Base-by-base conservation (phyloP, 2,329 filamentous ascomycete species). In the Grosmannia clavigera region DNA sequence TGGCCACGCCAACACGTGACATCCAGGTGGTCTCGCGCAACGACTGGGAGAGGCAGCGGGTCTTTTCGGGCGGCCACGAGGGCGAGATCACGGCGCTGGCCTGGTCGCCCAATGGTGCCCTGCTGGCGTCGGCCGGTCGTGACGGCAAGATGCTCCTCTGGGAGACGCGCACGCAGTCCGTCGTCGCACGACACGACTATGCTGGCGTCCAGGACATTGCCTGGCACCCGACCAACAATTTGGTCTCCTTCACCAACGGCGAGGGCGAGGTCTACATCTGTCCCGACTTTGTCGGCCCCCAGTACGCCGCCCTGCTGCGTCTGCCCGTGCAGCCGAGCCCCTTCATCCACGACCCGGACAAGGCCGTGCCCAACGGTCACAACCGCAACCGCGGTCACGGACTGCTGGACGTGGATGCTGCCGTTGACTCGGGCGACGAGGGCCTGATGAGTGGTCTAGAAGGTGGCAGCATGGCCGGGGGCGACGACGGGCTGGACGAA, bases 251-350 rank as follows among this genome's bases (percentile, higher is more conserved):
- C 68, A 95, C 92, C 0, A 97, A 90, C 46, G 88, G 86, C 1
- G 89, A 96, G 61, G 94, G 95, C 63, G 91, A 96, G 71, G 83
- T 97, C 14, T 97, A 90, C 70, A 97, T 97, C 60, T 88, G 92
- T 69, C 84, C 85, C 12, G 82, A 89, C 59, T 84, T 87, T 65
- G 73, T 88, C 3, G 75, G 81, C 2, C 75, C 80, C 29, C 82
- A 86, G 65, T 82, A 81, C 67, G 71, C 75, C 2, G 71, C 77
- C 22, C 69, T 86, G 31, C 72, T 88, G 50, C 80, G 79, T 63
- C 74, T 87, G 55, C 73, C 77, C 0, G 75, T 72, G 5, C 90
- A 96, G 67, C 84, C 88, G 6, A 88, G 92, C 1, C 92, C 92
- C 1, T 90, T 95, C 66, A 89, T 92, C 65, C 87, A 92, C 65